phyloP scores from a whole-genome alignment of 192 early-diverging fungal genomes.

The Coemansia aciculifera region DNA sequence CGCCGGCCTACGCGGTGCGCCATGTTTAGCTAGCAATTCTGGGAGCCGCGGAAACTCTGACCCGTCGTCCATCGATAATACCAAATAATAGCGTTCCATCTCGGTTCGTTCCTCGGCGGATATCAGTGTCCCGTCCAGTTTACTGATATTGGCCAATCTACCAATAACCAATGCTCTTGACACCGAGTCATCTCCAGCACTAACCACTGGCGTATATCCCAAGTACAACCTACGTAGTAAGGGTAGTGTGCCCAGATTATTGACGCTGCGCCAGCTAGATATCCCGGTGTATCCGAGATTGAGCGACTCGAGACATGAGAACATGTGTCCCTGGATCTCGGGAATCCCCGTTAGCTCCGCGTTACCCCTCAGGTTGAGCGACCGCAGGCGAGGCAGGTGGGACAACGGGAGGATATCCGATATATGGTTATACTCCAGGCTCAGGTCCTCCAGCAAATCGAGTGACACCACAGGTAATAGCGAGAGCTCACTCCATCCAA shows the following conservation, averaged over 20 bases:
- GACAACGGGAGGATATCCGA: conserved; percentile 15
- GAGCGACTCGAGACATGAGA: conserved; percentile 11
- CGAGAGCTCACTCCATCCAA: conserved; percentile 21
- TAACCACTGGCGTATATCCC: conserved; percentile 8
- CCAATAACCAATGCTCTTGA: conserved; percentile 17
- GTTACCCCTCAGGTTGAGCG: conserved; percentile 37
- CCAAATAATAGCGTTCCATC: conserved; percentile 49
- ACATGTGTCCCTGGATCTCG: not conserved
- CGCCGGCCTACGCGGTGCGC: not conserved
- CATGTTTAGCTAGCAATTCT: not conserved
- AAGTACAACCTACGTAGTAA: conserved; percentile 10
- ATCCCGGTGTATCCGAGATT: conserved; percentile 31
- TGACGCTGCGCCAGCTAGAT: conserved; percentile 2
- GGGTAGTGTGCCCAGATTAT: not conserved
- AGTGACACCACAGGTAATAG: not conserved
- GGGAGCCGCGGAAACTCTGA: not conserved
- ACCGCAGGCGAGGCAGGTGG: conserved; percentile 1
- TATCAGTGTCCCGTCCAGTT: conserved; percentile 33
- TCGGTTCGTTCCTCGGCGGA: conserved; percentile 34
- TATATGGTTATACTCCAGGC: conserved; percentile 32
- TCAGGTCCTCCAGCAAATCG: conserved; percentile 18
- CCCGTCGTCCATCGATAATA: not conserved
- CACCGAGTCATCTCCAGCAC: not conserved
- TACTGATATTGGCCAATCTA: conserved; percentile 13
- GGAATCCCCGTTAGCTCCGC: not conserved